Evolutionary conservation across 495 filamentous ascomycete genomes (phyloP), one percentile per base, ranked within the genome.

Genomic region (Podospora comata): DNA sequence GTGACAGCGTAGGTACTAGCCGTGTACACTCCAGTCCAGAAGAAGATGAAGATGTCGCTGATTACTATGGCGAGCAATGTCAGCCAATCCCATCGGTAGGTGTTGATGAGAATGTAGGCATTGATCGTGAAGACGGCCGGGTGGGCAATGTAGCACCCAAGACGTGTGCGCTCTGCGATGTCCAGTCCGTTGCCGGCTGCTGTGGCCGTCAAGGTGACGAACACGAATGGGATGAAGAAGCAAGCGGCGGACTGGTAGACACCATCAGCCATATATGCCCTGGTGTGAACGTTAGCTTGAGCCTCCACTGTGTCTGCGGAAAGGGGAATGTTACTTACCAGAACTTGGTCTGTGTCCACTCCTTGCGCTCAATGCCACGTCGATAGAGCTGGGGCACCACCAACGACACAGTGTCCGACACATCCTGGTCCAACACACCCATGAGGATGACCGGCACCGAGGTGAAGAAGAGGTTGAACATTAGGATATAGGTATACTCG

Each of bases 271-370:
- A 99, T 98, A 74, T 99, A 98, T 60, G 90, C 72, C 94, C 92
- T 96, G 67, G 16, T 11, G 30, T 55, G 67, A 70, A 64, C 60
- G 59, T 32, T 18, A 28, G 59, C 23, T 28, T 11, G 20, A 13
- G 7, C 15, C 15, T 28, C 23, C 32, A 2, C 20, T 28, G 27
- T 0, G 2, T 11, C 27, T 20, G n/a, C n/a, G 18, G 6, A 23
- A 58, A 26, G 23, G 23, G 18, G 18, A 56, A 23, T 18, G 44
- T 58, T 44, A 20, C 85, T 73, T 83, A 97, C 95, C 96, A 99
- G 78, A 99, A 99, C 78, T 99, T 99, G 57, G 82, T 77, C 73
- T 96, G 91, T 11, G 96, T 97, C 96, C 96, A 99, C 82, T 99
- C 96, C 77, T 92, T 89, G 66, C 94, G 90, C 79, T 97, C 92